Base-by-base conservation (phyloP, 2,329 filamentous ascomycete genomes). In the Basipetospora sp. region DNA sequence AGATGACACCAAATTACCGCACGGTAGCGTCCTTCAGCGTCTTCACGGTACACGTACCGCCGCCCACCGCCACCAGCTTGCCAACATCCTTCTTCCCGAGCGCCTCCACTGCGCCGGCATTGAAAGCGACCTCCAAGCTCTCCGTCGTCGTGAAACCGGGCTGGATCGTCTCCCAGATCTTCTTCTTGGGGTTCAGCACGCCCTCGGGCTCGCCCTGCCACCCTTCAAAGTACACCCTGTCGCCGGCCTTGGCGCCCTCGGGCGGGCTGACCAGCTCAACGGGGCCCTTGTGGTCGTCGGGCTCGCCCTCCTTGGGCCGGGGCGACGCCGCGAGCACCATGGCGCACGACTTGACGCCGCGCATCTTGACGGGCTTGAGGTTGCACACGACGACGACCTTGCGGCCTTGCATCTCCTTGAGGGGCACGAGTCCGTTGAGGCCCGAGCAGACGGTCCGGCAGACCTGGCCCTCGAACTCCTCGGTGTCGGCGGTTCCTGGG, bases 311-410 rank as follows among this genome's bases (percentile, higher is more conserved):
- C 52, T 78, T 77, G 34, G 82, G 58, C 42, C 71, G 69, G n/a
- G 88, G 90, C 14, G 85, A 94, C 3, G 90, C 90, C 8, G 90
- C 90, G 28, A 98, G 73, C 13, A 98, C 90, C 90, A 98, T 96
- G 52, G 87, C 71, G 48, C 63, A 71, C 3, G 71, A 76, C 63
- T 75, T 75, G 64, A 76, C 69, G 47, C 90, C 90, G 45, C 90
- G 83, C 90, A 98, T 98, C 59, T 92, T 98, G 58, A 96, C 90
- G 36, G 90, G 90, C 71, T 98, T 98, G 48, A 98, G 74, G 62
- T 98, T 98, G 69, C 85, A 93, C 16, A 98, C 88, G 1, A 90
- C 83, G 22, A 98, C 74, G 43, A 98, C 84, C 64, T 92, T 93
- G 57, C 90, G 84, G 53, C 78, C 77, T 60, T 98, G 90, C 90